These are phyloP conservation scores for Colletotrichum somersetense DNA, from an alignment of 2,329 filamentous ascomycete species.

Conservation along the genomic window DNA sequence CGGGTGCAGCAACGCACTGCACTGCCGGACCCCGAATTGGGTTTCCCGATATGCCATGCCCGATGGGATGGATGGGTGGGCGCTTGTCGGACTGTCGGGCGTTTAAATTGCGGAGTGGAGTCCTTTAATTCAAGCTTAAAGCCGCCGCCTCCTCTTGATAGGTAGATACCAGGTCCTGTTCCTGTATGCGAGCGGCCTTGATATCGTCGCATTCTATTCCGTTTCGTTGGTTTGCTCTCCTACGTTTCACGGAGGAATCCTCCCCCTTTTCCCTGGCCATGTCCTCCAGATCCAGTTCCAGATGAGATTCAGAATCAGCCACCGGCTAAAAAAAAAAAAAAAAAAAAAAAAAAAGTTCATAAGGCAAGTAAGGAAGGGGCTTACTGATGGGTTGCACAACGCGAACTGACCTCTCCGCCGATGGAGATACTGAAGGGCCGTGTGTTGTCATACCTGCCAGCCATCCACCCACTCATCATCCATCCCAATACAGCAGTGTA, in stretches of 20 bases:
- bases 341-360: too few species aligned
- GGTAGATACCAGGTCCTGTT: neutral
- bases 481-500: neutral
- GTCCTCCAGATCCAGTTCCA: neutral
- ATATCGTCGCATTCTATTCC: neutral
- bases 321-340: neutral
- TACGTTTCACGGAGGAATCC: neutral
- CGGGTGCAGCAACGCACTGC: neutral
- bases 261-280: neutral
- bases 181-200: neutral
- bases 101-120: neutral
- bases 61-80: neutral
- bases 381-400: neutral
- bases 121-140: constrained; percentile 29
- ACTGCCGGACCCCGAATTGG: constrained; percentile 5
- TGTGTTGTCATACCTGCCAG: neutral
- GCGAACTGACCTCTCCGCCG: neutral
- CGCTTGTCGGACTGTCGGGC: constrained; percentile 27
- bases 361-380: too few species aligned
- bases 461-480: neutral
- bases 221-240: neutral
- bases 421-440: neutral
- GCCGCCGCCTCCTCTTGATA: neutral
- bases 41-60: neutral
- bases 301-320: neutral